Conservation (phyloP, 495 filamentous ascomycete genomes). For the Jackrogersella multiformis region DNA sequence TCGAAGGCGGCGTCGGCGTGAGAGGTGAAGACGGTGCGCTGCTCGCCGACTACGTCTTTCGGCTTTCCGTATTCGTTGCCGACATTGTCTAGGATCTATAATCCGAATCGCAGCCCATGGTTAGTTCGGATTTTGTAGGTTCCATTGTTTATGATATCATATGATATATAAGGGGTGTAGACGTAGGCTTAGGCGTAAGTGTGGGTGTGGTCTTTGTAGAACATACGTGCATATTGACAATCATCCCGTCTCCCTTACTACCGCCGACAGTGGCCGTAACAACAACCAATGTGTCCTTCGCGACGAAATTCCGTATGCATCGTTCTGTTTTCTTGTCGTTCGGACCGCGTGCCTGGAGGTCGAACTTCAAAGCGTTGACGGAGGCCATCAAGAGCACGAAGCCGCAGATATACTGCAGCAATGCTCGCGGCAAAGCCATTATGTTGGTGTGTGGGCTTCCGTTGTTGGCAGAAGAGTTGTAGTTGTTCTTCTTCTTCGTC, state of each 20-base stretch:
- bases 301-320: conserved; percentile 97
- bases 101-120: conserved; percentile 1
- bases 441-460: conserved; percentile 18
- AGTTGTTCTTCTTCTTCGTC: conserved; percentile 6
- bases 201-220: conserved; percentile 1
- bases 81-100: conserved; percentile 90
- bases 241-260: conserved; percentile 88
- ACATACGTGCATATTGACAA: conserved; percentile 94
- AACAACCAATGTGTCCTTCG: conserved; percentile 93
- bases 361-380: conserved; percentile 88
- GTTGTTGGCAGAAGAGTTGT: conserved; percentile 3
- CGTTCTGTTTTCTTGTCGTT: conserved; percentile 73
- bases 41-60: conserved; percentile 90
- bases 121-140: conserved; percentile 1
- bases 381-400: conserved; percentile 66
- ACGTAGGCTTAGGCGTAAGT: too few species aligned
- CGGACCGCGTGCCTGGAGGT: conserved; percentile 74
- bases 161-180: neutral
- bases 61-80: conserved; percentile 95
- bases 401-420: conserved; percentile 58
- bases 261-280: conserved; percentile 93
- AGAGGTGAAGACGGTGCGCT: conserved; percentile 93
- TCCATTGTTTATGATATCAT: conserved; percentile 1
- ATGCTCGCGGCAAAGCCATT: conserved; percentile 51
- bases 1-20: conserved; percentile 94